These are phyloP conservation scores for Bryum argenteum DNA, from an alignment of 225 moss, liverwort and hornwort genomes.

Conservation along the genomic window DNA sequence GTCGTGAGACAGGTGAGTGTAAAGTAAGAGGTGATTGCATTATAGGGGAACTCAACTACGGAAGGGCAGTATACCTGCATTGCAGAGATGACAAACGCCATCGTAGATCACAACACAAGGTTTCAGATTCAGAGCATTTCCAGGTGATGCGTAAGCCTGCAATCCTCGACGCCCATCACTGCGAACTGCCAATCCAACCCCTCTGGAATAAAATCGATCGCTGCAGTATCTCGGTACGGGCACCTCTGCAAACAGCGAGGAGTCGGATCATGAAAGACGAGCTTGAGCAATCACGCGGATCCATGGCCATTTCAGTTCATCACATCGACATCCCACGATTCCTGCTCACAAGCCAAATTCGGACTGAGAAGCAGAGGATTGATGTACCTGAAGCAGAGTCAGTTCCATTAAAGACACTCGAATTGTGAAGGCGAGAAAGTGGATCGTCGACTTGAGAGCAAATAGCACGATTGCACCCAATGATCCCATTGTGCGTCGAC, in stretches of 20 bases:
- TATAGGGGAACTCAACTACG: not conserved
- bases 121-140: slow-evolving; percentile 41
- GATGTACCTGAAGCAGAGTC: not conserved
- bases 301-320: too few species aligned
- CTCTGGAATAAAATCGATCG: not conserved
- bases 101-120: slow-evolving; percentile 63
- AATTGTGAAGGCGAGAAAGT: slow-evolving; percentile 15
- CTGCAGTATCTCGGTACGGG: slow-evolving; percentile 24
- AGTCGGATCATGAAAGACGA: slow-evolving; percentile 5
- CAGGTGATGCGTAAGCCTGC: slow-evolving; percentile 39
- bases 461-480: too few species aligned
- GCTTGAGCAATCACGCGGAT: not conserved
- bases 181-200: slow-evolving; percentile 16
- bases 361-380: not conserved
- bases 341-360: too few species aligned
- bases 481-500: not conserved
- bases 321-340: too few species aligned
- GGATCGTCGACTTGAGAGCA: not conserved
- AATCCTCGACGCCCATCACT: slow-evolving; percentile 36
- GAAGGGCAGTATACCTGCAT: slow-evolving; percentile 41
- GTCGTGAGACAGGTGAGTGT: too few species aligned
- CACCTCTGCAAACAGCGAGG: slow-evolving; percentile 33
- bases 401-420: not conserved
- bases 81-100: slow-evolving; percentile 65
- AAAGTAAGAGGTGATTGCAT: too few species aligned